Evolutionary conservation across 2,329 filamentous ascomycete genomes (phyloP).

Genomic region (Graphilbum ipis-grandicollis): DNA sequence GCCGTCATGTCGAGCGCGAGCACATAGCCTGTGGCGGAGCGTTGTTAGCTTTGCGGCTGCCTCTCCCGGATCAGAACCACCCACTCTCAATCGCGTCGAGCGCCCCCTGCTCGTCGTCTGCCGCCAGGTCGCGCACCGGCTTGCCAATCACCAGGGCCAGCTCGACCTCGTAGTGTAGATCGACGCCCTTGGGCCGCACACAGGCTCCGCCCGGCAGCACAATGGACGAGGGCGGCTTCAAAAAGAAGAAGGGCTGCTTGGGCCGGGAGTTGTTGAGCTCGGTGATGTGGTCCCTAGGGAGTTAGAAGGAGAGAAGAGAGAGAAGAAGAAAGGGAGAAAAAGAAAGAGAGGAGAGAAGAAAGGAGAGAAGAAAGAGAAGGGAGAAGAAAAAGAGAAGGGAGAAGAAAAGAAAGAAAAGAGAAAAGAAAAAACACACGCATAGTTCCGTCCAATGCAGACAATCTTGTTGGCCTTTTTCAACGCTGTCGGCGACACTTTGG

Average conservation of each 20-base stretch:
- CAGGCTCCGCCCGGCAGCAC: constrained; percentile 67
- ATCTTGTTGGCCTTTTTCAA: constrained; percentile 42
- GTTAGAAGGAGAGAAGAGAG: not conserved
- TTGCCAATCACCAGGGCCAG: constrained; percentile 80
- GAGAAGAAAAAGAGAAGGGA: not conserved
- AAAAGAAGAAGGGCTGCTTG: constrained; percentile 97
- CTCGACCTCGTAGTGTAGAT: constrained; percentile 90
- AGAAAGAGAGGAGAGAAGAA: not conserved
- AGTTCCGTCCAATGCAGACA: constrained; percentile 82
- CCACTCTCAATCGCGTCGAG: constrained; percentile 66
- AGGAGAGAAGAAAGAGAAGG: constrained; percentile 23
- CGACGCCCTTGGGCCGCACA: constrained; percentile 65
- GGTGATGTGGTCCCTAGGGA: constrained; percentile 65
- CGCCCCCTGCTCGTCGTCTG: constrained; percentile 57
- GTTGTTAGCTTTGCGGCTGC: too few relatives aligned
- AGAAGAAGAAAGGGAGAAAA: too few relatives aligned
- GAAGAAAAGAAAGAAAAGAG: not conserved
- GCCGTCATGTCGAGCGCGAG: constrained; percentile 95
- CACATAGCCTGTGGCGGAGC: constrained; percentile 69
- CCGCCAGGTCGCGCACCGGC: constrained; percentile 56
- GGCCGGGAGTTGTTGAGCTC: constrained; percentile 78
- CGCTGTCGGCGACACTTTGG: constrained; percentile 17
- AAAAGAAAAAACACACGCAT: constrained; percentile 46
- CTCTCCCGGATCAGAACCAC: constrained; percentile 7
- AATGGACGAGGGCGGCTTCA: constrained; percentile 82